Percentiles rank a stretch among this genome's conserved stretches.
phyloP scores from a whole-genome alignment of 768 basidiomycete species.

The Leccinellum albellum region DNA sequence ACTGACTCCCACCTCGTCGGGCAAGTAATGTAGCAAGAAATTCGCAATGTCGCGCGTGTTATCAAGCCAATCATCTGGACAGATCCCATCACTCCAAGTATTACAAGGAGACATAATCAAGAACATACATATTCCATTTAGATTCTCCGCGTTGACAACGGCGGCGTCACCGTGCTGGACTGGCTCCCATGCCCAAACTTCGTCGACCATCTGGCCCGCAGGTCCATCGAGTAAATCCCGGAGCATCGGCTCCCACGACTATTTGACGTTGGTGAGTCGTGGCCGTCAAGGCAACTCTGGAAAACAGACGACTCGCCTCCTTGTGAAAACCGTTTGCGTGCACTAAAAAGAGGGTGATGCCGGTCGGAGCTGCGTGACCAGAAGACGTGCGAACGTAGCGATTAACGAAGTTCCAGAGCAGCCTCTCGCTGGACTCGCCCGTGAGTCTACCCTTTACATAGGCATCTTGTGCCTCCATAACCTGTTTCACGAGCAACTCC shows the following conservation, averaged over 20 bases:
- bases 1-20: constrained; percentile 33
- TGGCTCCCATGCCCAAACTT: constrained; percentile 82
- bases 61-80: constrained; percentile 72
- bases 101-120: neutral
- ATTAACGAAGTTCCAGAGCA: constrained; percentile 71
- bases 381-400: constrained; percentile 47
- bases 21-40: constrained; percentile 68
- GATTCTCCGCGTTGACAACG: constrained; percentile 55
- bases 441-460: constrained; percentile 17
- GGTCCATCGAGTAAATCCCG: constrained; percentile 45
- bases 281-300: neutral
- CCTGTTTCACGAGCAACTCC: constrained; percentile 15
- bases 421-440: constrained; percentile 19
- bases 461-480: constrained; percentile 11
- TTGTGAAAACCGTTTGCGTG: constrained; percentile 90
- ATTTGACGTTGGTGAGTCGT: neutral
- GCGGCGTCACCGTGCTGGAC: constrained; percentile 85
- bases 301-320: constrained; percentile 50
- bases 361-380: neutral
- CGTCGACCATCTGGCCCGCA: constrained; percentile 48
- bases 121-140: constrained; percentile 58
- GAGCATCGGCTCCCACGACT: constrained; percentile 82
- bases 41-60: constrained; percentile 74
- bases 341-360: constrained; percentile 65
- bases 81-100: neutral